Conservation (phyloP, 768 basidiomycete species). For the Kwoniella europaea region DNA sequence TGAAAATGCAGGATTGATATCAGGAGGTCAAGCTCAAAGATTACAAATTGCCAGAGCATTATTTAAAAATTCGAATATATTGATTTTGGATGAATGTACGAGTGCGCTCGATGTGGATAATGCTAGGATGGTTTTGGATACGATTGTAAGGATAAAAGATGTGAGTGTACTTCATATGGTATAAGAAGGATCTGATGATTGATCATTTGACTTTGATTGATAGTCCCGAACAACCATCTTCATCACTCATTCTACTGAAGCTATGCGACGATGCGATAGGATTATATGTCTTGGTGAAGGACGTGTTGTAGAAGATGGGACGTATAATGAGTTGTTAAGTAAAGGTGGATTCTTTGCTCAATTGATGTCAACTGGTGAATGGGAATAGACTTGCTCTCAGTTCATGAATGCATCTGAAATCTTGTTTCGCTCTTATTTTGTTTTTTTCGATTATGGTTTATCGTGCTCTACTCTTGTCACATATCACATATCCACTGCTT, state of each 20-base stretch:
- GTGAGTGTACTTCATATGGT: constrained; percentile 54
- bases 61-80: constrained; percentile 71
- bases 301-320: constrained; percentile 74
- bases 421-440: not conserved
- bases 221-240: constrained; percentile 74
- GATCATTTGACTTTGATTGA: too few relatives aligned
- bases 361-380: constrained; percentile 79
- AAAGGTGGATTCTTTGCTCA: constrained; percentile 73
- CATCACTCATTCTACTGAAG: constrained; percentile 88
- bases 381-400: constrained; percentile 57
- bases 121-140: constrained; percentile 78
- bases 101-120: constrained; percentile 84
- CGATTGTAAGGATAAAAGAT: constrained; percentile 69
- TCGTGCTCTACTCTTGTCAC: too few relatives aligned
- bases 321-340: constrained; percentile 72
- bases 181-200: too few relatives aligned
- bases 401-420: not conserved
- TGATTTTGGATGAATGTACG: constrained; percentile 96
- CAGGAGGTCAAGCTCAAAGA: constrained; percentile 93
- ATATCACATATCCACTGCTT: too few relatives aligned
- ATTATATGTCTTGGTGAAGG: constrained; percentile 83
- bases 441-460: not conserved
- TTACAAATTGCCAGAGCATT: constrained; percentile 89
- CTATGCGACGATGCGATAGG: constrained; percentile 91
- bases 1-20: constrained; percentile 87